Conservation (phyloP, 23 red algal species). For the Agarophyton chilense region DNA sequence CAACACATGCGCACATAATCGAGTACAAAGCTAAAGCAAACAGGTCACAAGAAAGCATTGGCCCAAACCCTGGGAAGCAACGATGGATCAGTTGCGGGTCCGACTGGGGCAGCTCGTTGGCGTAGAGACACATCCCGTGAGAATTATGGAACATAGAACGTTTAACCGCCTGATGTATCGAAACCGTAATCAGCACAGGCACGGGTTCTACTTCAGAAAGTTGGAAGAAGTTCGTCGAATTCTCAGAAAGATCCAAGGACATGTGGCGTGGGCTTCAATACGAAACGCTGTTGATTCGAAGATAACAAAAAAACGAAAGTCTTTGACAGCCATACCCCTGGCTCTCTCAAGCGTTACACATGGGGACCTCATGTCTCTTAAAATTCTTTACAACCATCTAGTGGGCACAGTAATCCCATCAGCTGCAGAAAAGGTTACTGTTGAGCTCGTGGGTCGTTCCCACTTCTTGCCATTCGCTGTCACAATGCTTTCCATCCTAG, state of each 20-base stretch:
- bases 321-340: not conserved
- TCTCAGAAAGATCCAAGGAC: not conserved
- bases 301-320: not conserved
- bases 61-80: too few relatives aligned
- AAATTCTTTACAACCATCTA: not conserved
- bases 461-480: slow-evolving; percentile 67
- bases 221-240: slow-evolving; percentile 56
- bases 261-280: slow-evolving; percentile 42
- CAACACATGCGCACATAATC: too few relatives aligned
- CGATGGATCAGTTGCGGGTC: not conserved
- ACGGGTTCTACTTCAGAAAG: slow-evolving; percentile 54
- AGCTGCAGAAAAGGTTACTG: slow-evolving; percentile 1
- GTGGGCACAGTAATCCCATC: not conserved
- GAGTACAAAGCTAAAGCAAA: too few relatives aligned
- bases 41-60: too few relatives aligned
- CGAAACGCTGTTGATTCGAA: not conserved
- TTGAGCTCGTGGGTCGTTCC: slow-evolving; percentile 38
- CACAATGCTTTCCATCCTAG: slow-evolving; percentile 16
- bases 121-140: not conserved
- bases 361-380: slow-evolving; percentile 28
- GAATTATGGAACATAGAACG: slow-evolving; percentile 19
- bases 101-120: not conserved
- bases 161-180: slow-evolving; percentile 59
- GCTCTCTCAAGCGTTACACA: slow-evolving; percentile 37
- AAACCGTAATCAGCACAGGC: slow-evolving; percentile 53